Percentiles rank a stretch among this genome's conserved stretches.
Conservation (phyloP, 169 alveolate species). For the Amoebophrya sp. region DNA sequence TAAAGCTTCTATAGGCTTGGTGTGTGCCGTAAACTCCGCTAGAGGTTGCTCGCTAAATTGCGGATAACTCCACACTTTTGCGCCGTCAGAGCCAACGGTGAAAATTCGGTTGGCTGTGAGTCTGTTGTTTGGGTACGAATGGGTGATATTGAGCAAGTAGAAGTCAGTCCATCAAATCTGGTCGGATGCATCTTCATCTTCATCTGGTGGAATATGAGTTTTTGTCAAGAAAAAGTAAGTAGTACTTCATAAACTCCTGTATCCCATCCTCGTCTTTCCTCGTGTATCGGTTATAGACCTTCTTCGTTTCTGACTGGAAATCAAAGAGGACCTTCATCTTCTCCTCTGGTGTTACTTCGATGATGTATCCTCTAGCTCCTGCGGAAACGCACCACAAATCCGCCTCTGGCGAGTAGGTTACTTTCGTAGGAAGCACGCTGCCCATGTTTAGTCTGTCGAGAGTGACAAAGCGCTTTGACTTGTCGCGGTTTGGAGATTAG, state of each 20-base stretch:
- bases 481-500: too few relatives aligned
- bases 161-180: too few relatives aligned
- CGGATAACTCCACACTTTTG: background rate
- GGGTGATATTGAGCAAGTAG: too few relatives aligned
- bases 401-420: background rate
- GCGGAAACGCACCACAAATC: constrained; percentile 19
- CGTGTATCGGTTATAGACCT: background rate
- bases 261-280: background rate
- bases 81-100: too few relatives aligned
- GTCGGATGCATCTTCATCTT: background rate
- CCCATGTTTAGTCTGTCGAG: background rate
- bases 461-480: background rate
- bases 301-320: background rate
- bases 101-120: too few relatives aligned
- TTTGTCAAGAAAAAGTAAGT: background rate
- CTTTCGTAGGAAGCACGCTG: background rate
- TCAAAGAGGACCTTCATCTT: background rate
- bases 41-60: background rate
- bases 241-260: constrained; percentile 5
- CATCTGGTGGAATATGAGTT: background rate
- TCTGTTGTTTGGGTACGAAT: too few relatives aligned
- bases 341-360: background rate
- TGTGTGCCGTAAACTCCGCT: background rate
- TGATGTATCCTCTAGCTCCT: background rate
- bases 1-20: background rate